A percentile compares a stretch with the other conserved stretches of the same genome.
Conservation (phyloP, 176 grass and related monocot genomes). For the Carex littledalei region DNA sequence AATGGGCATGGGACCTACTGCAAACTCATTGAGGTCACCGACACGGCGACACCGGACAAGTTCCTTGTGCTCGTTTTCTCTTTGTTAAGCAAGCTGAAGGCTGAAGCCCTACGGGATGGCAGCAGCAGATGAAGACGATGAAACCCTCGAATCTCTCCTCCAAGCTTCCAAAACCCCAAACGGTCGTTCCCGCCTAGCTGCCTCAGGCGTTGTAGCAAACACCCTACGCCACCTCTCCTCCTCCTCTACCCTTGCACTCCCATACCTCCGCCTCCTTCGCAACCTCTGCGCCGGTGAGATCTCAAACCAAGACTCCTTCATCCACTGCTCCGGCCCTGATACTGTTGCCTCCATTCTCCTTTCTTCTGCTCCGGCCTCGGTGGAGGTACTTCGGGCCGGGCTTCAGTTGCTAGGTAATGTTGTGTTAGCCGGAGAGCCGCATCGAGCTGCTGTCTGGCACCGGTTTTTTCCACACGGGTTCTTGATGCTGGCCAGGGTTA, state of each 20-base stretch:
- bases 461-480: conserved; percentile 55
- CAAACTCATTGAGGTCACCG: too few species aligned
- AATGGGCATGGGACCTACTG: too few species aligned
- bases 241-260: conserved; percentile 28
- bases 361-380: not conserved
- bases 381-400: conserved; percentile 41
- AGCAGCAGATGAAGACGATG: conserved; percentile 17
- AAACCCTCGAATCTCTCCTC: conserved; percentile 36
- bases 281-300: conserved; percentile 76
- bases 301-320: conserved; percentile 59
- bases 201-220: conserved; percentile 11
- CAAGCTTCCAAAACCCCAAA: conserved; percentile 41
- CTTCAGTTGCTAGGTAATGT: conserved; percentile 71
- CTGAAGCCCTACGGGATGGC: too few species aligned
- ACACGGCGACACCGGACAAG: too few species aligned
- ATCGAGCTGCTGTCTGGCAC: conserved; percentile 57
- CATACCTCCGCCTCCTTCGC: conserved; percentile 61
- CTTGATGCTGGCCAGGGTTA: conserved; percentile 34
- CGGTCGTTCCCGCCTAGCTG: conserved; percentile 42
- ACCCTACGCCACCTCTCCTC: conserved; percentile 29
- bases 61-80: too few species aligned
- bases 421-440: conserved; percentile 47
- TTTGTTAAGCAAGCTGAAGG: too few species aligned
- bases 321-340: conserved; percentile 33
- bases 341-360: conserved; percentile 29